Evolutionary conservation across 768 basidiomycete genomes (phyloP).

Genomic region (Lactifluus pinguis): DNA sequence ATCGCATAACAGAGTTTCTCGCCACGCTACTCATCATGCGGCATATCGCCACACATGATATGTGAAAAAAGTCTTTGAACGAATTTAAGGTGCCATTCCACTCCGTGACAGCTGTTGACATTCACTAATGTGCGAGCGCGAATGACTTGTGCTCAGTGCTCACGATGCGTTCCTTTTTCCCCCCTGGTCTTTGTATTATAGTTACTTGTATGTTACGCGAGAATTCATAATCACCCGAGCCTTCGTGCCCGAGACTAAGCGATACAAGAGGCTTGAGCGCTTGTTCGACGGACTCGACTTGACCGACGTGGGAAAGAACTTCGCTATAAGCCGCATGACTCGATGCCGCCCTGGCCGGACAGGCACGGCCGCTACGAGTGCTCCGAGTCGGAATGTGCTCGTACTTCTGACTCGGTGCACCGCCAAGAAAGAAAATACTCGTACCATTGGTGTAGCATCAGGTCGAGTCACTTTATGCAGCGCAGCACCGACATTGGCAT

Average conservation of each 20-base stretch:
- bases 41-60: constrained; percentile 42
- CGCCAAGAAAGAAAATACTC: too few relatives aligned
- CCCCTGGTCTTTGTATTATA: too few relatives aligned
- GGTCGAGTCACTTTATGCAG: constrained; percentile 6
- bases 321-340: background rate
- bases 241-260: too few relatives aligned
- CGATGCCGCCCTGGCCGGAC: background rate
- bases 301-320: too few relatives aligned
- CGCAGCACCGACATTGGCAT: background rate
- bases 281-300: too few relatives aligned
- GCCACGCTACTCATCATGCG: constrained; percentile 57
- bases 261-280: too few relatives aligned
- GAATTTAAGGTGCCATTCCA: background rate
- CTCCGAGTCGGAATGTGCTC: background rate
- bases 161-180: background rate
- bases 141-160: background rate
- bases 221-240: background rate
- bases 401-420: background rate
- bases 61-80: constrained; percentile 22
- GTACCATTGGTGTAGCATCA: background rate
- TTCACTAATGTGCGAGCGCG: too few relatives aligned
- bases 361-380: too few relatives aligned
- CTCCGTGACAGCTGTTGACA: background rate
- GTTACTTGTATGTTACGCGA: background rate
- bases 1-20: constrained; percentile 39